A percentile compares a stretch with the other conserved stretches of the same genome.
phyloP scores from a whole-genome alignment of 331 rosid genomes.

The Malus hybrid region DNA sequence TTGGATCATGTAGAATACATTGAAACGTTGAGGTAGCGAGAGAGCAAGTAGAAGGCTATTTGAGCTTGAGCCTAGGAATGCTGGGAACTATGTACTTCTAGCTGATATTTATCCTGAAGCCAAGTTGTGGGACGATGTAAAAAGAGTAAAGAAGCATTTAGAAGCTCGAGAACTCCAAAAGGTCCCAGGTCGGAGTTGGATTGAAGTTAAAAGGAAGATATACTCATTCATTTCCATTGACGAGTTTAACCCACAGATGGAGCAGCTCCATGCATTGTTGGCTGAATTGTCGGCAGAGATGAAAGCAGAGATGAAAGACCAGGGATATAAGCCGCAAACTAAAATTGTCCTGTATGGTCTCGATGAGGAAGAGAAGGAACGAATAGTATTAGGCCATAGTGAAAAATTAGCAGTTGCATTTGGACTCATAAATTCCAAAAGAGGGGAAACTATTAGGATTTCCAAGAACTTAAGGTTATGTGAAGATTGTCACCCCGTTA shows the following conservation, averaged over 20 bases:
- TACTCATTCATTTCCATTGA: slow-evolving; percentile 18
- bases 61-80: slow-evolving; percentile 30
- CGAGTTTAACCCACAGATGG: slow-evolving; percentile 22
- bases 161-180: slow-evolving; percentile 19
- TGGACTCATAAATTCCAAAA: slow-evolving; percentile 22
- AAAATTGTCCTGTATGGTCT: slow-evolving; percentile 22
- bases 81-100: slow-evolving; percentile 29
- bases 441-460: slow-evolving; percentile 23
- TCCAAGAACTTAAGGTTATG: slow-evolving; percentile 34
- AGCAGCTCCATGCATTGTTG: slow-evolving; percentile 22
- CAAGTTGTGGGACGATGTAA: slow-evolving; percentile 24
- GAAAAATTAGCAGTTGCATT: slow-evolving; percentile 30
- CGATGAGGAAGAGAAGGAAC: slow-evolving; percentile 29
- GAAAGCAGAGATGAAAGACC: slow-evolving; percentile 24
- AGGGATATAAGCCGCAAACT: slow-evolving; percentile 27
- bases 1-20: slow-evolving; percentile 26
- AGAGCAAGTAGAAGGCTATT: slow-evolving; percentile 25
- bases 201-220: slow-evolving; percentile 20
- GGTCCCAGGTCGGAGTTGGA: slow-evolving; percentile 30
- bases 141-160: slow-evolving; percentile 20
- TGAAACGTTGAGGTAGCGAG: slow-evolving; percentile 27
- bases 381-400: slow-evolving; percentile 22
- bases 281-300: slow-evolving; percentile 19
- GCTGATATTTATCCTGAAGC: slow-evolving; percentile 34
- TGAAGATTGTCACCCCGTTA: slow-evolving; percentile 25